Evolutionary conservation across 1,139 yeast genomes (phyloP), one percentile per base, ranked within the genome.

Genomic region (Pneumocystis sp.): DNA sequence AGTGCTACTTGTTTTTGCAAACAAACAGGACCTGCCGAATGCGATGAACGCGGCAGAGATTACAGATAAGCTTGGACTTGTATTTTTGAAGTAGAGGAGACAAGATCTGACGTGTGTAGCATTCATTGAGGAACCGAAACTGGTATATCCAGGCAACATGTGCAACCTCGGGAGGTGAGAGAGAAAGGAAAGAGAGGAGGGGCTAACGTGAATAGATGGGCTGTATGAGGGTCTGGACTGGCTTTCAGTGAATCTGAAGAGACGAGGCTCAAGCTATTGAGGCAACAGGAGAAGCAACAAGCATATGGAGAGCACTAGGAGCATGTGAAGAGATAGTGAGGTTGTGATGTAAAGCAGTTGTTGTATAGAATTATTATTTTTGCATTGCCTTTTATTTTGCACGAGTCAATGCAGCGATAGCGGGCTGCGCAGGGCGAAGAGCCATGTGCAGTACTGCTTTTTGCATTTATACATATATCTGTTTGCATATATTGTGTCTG

Each of bases 131-230:
- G 81, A 91, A 88, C 80, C 87, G 96, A 78, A 93, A 95, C 74
- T 89, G 96, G 96, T 89, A 86, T 80, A 89, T 89, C 76, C 96
- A 89, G 80, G 88, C 96, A 71, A 86, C 96, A 70, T 89, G 96
- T 80, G 96, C 96, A 72, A 89, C 96, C 70, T 85, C 95, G 69
- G 96, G 96, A 80, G 96, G 88, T 50, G 96, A 7, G 40, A 12
- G 40, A 37, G 40, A 1, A 2, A 37, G 2, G 15, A 12, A 7
- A 12, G 15, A 12, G 8, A 12, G 15, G 10, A 37, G 40, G 2
- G 40, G 40, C 40, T 37, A 12, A 37, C 10, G 40, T 37, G 40
- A 4, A 7, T 25, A 50, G 95, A 82, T 42, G 96, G 72, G 62
- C 82, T 89, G 77, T 87, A 88, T 79, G 96, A 89, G 79, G 96